Evolutionary conservation across 176 grass and related monocot species (phyloP).

Genomic region (Musa troglodytarum): DNA sequence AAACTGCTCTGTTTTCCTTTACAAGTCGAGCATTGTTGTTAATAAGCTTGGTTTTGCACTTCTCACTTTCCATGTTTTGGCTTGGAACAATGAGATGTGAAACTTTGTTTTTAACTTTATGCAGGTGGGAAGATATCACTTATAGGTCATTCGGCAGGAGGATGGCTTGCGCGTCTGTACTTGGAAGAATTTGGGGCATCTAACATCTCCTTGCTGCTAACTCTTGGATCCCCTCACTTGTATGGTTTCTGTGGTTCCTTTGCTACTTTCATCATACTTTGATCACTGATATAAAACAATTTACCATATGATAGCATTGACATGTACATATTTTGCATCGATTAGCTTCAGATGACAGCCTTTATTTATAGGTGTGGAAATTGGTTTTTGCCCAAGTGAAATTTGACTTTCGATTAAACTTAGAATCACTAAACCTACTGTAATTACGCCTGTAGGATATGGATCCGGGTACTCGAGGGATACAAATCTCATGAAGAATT

Average conservation of each 20-base stretch:
- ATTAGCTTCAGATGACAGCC: too few relatives aligned
- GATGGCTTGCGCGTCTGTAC: constrained; percentile 79
- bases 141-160: constrained; percentile 89
- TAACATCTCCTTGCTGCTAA: constrained; percentile 63
- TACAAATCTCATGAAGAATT: not conserved
- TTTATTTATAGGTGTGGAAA: not conserved
- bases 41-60: not conserved
- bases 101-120: not conserved
- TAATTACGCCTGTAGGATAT: not conserved
- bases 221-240: constrained; percentile 83
- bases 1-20: not conserved
- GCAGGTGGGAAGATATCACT: constrained; percentile 59
- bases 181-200: constrained; percentile 57
- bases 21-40: not conserved
- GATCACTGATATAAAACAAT: not conserved
- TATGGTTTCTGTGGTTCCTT: constrained; percentile 28
- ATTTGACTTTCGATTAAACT: not conserved
- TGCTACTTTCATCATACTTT: not conserved
- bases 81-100: not conserved
- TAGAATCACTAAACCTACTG: not conserved
- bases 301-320: not conserved
- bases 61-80: not conserved
- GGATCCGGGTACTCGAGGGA: not conserved
- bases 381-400: not conserved
- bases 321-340: too few relatives aligned